phyloP scores from a whole-genome alignment of 495 filamentous ascomycete species.

The Xylaria grammica region DNA sequence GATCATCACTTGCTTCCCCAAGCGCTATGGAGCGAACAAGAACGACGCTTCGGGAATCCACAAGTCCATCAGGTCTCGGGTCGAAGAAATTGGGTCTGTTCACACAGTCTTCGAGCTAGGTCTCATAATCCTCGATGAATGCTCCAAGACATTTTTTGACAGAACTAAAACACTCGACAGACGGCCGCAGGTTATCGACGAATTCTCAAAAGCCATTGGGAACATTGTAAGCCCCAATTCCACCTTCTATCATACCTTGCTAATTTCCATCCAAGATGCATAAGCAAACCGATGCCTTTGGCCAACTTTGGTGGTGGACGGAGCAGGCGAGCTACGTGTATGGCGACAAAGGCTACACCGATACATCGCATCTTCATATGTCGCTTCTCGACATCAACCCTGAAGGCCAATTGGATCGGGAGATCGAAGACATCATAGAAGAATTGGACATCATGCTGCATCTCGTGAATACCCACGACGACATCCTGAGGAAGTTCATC shows the following conservation, averaged over 20 bases:
- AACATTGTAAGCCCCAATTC: slow-evolving; percentile 34
- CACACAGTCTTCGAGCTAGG: slow-evolving; percentile 71
- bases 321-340: slow-evolving; percentile 34
- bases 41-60: slow-evolving; percentile 69
- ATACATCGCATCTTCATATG: slow-evolving; percentile 43
- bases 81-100: slow-evolving; percentile 47
- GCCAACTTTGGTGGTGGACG: slow-evolving; percentile 45
- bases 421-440: slow-evolving; percentile 74
- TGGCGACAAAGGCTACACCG: slow-evolving; percentile 29
- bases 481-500: slow-evolving; percentile 61
- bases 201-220: slow-evolving; percentile 64
- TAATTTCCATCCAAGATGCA: slow-evolving; percentile 42
- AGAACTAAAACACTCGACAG: slow-evolving; percentile 62
- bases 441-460: slow-evolving; percentile 74
- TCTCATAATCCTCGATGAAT: slow-evolving; percentile 68
- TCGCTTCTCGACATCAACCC: slow-evolving; percentile 68
- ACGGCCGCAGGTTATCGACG: slow-evolving; percentile 70
- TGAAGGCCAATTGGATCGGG: slow-evolving; percentile 67
- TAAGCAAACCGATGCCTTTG: slow-evolving; percentile 42
- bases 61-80: slow-evolving; percentile 55
- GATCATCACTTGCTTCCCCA: slow-evolving; percentile 72
- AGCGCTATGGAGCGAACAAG: slow-evolving; percentile 70
- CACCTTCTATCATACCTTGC: slow-evolving; percentile 30
- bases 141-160: slow-evolving; percentile 67
- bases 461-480: slow-evolving; percentile 61